Evolutionary conservation across 1,284 basidiomycete genomes (phyloP), one percentile per base, ranked within the genome.

Genomic region (Ceratobasidium sp.): DNA sequence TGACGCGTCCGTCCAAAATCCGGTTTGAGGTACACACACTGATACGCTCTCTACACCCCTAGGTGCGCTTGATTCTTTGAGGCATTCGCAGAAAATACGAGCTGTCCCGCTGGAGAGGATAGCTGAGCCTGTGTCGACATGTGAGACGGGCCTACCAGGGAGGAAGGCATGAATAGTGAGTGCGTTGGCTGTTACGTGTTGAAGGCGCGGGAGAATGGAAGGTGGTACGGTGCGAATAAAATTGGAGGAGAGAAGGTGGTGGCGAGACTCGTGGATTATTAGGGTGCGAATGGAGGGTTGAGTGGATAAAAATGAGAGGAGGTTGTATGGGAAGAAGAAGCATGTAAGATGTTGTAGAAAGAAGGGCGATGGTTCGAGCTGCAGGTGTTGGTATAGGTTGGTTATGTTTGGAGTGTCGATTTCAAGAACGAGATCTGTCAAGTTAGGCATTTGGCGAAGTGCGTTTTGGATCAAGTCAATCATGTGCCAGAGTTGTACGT

Each of bases 1-100:
- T 13, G 67, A 70, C 43, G 67, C 67, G 18, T 43, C 67, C 8
- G 67, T 70, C 67, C 67, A 70, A 38, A 58, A 70, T 46, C 47
- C 58, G 23, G 67, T 70, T 44, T 58, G 13, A 35, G 44, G 54
- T 59, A 70, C 47, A 30, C 43, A 70, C 50, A 57, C 67, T 9
- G 67, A 46, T 11, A 70, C 54, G 30, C 32, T 43, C 21, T 70
- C 41, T n/a, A 70, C 44, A 6, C 67, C 67, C 6, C 38, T 43
- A 2, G 55, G 54, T 1, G 67, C 67, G 21, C 23, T 70, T 16
- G 54, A 58, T 5, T n/a, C 43, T 26, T 30, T 58, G 4, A 70
- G 55, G 13, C 35, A 32, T 28, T 58, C 67, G 41, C 67, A 70
- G 18, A 70, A 41, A 13, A 70, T 43, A 23, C 58, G 46, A 5